These are phyloP conservation scores for Nigrospora osmanthi DNA, from an alignment of 2,329 filamentous ascomycete genomes.

Conservation along the genomic window DNA sequence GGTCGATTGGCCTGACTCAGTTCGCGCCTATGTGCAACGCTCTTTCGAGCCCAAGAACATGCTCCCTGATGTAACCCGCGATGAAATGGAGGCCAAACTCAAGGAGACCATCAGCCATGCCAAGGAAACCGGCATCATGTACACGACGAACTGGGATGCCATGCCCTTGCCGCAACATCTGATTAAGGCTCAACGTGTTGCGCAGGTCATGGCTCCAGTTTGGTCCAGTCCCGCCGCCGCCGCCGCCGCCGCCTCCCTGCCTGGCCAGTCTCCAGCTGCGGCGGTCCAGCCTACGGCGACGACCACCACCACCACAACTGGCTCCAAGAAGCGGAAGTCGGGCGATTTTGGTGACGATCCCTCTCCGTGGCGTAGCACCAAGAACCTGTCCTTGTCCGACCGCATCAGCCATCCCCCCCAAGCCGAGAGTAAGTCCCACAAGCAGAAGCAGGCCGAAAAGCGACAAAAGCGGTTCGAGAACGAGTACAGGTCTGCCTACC, in stretches of 20 bases:
- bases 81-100: slow-evolving; percentile 76
- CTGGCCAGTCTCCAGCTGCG: background rate
- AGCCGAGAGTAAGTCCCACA: slow-evolving; percentile 29
- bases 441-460: slow-evolving; percentile 76
- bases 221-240: background rate
- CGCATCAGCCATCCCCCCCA: slow-evolving; percentile 59
- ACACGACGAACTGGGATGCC: slow-evolving; percentile 72
- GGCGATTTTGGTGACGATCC: slow-evolving; percentile 48
- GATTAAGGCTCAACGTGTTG: slow-evolving; percentile 62
- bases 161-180: slow-evolving; percentile 81
- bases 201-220: slow-evolving; percentile 9
- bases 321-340: slow-evolving; percentile 77
- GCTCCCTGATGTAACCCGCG: slow-evolving; percentile 50
- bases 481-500: slow-evolving; percentile 49
- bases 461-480: slow-evolving; percentile 80
- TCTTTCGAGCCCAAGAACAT: slow-evolving; percentile 73
- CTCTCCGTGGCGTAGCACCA: slow-evolving; percentile 65
- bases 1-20: slow-evolving; percentile 73
- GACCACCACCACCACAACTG: slow-evolving; percentile 10
- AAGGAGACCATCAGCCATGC: slow-evolving; percentile 79
- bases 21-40: slow-evolving; percentile 81
- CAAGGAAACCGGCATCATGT: slow-evolving; percentile 64
- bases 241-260: background rate
- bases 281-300: background rate
- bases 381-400: slow-evolving; percentile 55